A percentile compares a stretch with the other conserved stretches of the same genome.
Evolutionary conservation across 164 flowering plant genomes (phyloP).

Genomic region (Tetracentron sinense): DNA sequence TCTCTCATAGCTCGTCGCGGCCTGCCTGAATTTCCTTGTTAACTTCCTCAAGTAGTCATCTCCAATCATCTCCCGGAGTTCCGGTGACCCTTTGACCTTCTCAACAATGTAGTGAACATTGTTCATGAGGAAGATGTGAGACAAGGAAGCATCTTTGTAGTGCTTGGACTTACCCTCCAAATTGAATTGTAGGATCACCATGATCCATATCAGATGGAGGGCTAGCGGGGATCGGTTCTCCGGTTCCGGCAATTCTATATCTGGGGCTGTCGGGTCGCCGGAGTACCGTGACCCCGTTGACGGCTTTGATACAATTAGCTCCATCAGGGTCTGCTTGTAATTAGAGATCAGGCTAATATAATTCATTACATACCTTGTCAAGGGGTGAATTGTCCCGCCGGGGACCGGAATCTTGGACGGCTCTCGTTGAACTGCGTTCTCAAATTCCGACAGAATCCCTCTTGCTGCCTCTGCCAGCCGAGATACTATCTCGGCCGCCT

Average conservation of each 20-base stretch:
- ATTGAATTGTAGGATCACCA: conserved; percentile 23
- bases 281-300: background rate
- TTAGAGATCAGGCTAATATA: conserved; percentile 20
- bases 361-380: conserved; percentile 33
- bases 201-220: conserved; percentile 20
- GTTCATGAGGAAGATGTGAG: conserved; percentile 36
- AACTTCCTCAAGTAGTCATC: conserved; percentile 19
- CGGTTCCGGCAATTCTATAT: conserved; percentile 7
- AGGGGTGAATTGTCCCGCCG: conserved; percentile 26
- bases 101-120: conserved; percentile 31
- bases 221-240: conserved; percentile 14
- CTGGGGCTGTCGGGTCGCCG: background rate
- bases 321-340: conserved; percentile 16
- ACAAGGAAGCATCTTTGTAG: conserved; percentile 33
- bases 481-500: conserved; percentile 11
- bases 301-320: conserved; percentile 13
- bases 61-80: conserved; percentile 23
- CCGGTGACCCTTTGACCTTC: conserved; percentile 25
- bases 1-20: conserved; percentile 22
- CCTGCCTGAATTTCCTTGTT: conserved; percentile 14
- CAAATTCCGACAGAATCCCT: conserved; percentile 23
- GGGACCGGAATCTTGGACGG: conserved; percentile 15
- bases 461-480: conserved; percentile 15
- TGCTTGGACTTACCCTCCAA: conserved; percentile 33
- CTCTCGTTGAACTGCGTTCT: conserved; percentile 20